These are phyloP conservation scores for Cercospora brassicicola DNA, from an alignment of 2,329 filamentous ascomycete species.

Conservation along the genomic window DNA sequence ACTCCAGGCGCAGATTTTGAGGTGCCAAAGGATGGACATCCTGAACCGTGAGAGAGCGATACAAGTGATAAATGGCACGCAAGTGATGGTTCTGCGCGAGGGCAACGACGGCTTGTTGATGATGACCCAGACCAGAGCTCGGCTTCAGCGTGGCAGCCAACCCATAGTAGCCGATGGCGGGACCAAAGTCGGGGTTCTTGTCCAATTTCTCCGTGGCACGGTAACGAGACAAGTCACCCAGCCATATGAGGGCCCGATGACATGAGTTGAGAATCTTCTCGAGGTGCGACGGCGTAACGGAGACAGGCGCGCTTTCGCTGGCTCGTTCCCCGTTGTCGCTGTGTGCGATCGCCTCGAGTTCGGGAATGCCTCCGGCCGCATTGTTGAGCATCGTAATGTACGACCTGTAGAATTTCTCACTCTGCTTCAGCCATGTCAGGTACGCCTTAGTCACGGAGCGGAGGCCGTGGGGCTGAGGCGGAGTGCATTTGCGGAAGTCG, in stretches of 20 bases:
- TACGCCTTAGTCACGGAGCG: constrained; percentile 82
- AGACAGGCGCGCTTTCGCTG: constrained; percentile 30
- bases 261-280: constrained; percentile 69
- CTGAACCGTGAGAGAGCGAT: constrained; percentile 74
- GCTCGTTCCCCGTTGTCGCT: constrained; percentile 29
- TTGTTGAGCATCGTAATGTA: constrained; percentile 76
- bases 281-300: constrained; percentile 49
- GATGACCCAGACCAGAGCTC: constrained; percentile 76
- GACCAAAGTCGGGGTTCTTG: constrained; percentile 74
- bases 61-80: constrained; percentile 83
- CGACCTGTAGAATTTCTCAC: constrained; percentile 83
- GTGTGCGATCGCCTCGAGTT: constrained; percentile 58
- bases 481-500: constrained; percentile 50
- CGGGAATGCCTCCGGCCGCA: constrained; percentile 57
- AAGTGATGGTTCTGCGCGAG: constrained; percentile 77
- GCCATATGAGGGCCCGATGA: constrained; percentile 77
- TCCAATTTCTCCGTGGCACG: constrained; percentile 69
- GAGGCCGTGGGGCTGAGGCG: constrained; percentile 60
- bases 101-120: constrained; percentile 86
- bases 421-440: constrained; percentile 78
- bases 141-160: constrained; percentile 78
- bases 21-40: constrained; percentile 73
- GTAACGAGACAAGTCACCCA: constrained; percentile 89
- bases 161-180: constrained; percentile 79
- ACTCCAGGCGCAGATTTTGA: constrained; percentile 76